A percentile compares a stretch with the other conserved stretches of the same genome.
These are phyloP conservation scores for Septoria linicola DNA, from an alignment of 2,329 filamentous ascomycete genomes.

Conservation along the genomic window DNA sequence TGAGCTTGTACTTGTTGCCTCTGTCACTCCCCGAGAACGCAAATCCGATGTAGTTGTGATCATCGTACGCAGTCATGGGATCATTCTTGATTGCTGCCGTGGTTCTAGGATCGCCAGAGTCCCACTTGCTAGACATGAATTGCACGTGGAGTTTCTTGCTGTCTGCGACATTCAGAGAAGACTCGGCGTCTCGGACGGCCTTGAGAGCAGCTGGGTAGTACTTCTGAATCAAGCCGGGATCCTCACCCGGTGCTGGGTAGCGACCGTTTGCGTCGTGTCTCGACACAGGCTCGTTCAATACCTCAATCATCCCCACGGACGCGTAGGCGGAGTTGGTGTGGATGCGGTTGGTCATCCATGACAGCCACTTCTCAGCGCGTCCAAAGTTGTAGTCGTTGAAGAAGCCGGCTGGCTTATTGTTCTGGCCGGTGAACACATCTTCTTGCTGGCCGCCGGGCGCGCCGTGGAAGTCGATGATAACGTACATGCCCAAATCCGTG, in stretches of 20 bases:
- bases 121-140: constrained; percentile 18
- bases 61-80: constrained; percentile 13
- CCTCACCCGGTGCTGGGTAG: constrained; percentile 12
- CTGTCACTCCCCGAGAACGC: neutral
- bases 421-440: constrained; percentile 15
- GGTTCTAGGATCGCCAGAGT: constrained; percentile 9
- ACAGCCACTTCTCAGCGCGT: constrained; percentile 14
- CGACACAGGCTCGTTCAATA: constrained; percentile 17
- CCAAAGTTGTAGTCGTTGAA: constrained; percentile 17
- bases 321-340: constrained; percentile 14
- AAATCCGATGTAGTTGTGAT: constrained; percentile 21
- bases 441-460: constrained; percentile 13
- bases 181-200: constrained; percentile 14
- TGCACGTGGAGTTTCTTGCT: constrained; percentile 13
- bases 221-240: constrained; percentile 1
- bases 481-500: constrained; percentile 14
- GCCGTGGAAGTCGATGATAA: constrained; percentile 17
- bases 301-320: constrained; percentile 16
- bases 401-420: constrained; percentile 14
- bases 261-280: constrained; percentile 8
- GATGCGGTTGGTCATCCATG: constrained; percentile 18
- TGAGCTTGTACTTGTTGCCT: constrained; percentile 7
- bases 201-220: constrained; percentile 17
- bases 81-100: constrained; percentile 11
- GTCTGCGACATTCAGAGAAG: constrained; percentile 8